phyloP scores from a whole-genome alignment of 345 rosid genomes.

The Acer saccharum region DNA sequence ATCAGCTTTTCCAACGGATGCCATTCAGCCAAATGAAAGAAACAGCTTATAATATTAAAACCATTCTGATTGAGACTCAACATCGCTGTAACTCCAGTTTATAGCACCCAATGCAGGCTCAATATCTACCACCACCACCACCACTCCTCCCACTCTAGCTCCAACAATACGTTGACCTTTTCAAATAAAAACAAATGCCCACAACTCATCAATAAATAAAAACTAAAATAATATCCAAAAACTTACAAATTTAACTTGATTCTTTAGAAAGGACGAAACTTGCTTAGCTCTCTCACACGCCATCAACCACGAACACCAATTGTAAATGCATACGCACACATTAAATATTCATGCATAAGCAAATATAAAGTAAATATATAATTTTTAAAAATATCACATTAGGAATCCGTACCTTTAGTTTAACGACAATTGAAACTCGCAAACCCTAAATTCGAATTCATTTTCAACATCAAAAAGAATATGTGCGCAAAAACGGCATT shows the following conservation, averaged over 20 bases:
- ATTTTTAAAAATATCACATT: not conserved
- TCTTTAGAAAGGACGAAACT: slow-evolving; percentile 1
- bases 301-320: slow-evolving; percentile 5
- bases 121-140: slow-evolving; percentile 11
- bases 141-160: slow-evolving; percentile 6
- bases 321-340: not conserved
- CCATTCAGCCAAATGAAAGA: slow-evolving; percentile 87
- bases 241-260: not conserved
- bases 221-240: not conserved
- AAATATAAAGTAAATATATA: not conserved
- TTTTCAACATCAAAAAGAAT: not conserved
- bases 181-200: not conserved
- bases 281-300: slow-evolving; percentile 15
- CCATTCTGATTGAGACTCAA: slow-evolving; percentile 39
- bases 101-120: slow-evolving; percentile 16
- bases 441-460: slow-evolving; percentile 4
- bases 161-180: slow-evolving; percentile 27
- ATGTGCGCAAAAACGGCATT: not conserved
- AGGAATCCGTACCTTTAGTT: slow-evolving; percentile 9
- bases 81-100: slow-evolving; percentile 62
- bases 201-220: not conserved
- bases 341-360: not conserved
- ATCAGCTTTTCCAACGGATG: slow-evolving; percentile 69
- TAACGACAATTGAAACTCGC: not conserved
- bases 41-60: slow-evolving; percentile 44